These are phyloP conservation scores for Geotrichum fermentans DNA, from an alignment of 1,139 yeast species.

Conservation along the genomic window DNA sequence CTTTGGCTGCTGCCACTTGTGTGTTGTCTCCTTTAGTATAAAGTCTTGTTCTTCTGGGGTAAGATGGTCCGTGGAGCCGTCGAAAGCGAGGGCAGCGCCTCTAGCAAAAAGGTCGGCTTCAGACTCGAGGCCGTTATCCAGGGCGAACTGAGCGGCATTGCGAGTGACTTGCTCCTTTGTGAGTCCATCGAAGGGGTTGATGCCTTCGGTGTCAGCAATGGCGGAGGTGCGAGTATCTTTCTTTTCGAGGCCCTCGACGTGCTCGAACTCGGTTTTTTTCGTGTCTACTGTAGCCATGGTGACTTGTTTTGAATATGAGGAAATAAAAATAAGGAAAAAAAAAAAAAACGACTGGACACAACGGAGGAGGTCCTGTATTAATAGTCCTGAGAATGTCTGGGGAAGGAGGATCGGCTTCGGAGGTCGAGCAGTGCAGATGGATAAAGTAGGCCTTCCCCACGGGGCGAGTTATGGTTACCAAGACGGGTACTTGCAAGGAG, in stretches of 20 bases:
- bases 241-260: neutral
- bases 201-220: neutral
- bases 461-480: no score
- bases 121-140: slow-evolving; percentile 52
- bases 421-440: no score
- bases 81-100: slow-evolving; percentile 74
- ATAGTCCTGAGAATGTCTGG: no score
- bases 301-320: no score
- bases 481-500: no score
- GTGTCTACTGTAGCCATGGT: neutral
- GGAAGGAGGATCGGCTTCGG: no score
- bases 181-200: slow-evolving; percentile 58
- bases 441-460: no score
- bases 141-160: slow-evolving; percentile 69
- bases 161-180: slow-evolving; percentile 60
- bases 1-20: slow-evolving; percentile 62
- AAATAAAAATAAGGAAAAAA: neutral
- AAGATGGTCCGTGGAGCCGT: slow-evolving; percentile 58
- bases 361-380: no score
- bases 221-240: neutral
- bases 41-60: slow-evolving; percentile 55
- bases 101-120: slow-evolving; percentile 56
- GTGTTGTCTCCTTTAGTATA: slow-evolving; percentile 50
- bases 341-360: no score
- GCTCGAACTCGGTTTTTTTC: neutral